Evolutionary conservation across 345 rosid genomes (phyloP), one percentile per base, ranked within the genome.

Genomic region (Camelina neglecta): DNA sequence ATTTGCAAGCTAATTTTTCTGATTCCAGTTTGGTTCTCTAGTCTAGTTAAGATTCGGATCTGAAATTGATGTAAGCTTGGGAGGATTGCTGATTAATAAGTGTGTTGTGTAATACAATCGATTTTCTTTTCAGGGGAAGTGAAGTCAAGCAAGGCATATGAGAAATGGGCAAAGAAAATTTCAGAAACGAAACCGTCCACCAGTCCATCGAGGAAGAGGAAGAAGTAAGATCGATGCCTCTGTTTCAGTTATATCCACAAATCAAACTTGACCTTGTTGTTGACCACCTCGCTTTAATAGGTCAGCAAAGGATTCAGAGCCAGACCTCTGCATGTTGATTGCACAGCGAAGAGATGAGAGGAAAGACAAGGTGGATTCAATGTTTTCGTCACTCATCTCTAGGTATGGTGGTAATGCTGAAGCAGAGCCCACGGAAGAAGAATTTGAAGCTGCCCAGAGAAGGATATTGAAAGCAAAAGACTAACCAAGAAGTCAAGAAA

Each of bases 381-480:
- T 94, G 94, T 90, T 90, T 75, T 85, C 95, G 18, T 90, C 97
- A 13, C 65, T 91, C 60, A 70, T 85, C 60, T 77, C 89, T 67
- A 94, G 81, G 54, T 93, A 90, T 60, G 96, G 96, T 16, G 93
- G 87, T 31, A 67, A 45, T 20, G 81, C 81, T 21, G 65, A 67
- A 18, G 71, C 88, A 33, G 97, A 91, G 73, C 96, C 89, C 15
- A 86, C 86, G 13, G 97, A 93, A 26, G 97, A 90, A 88, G 94
- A 93, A 77, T 91, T 93, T 65, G 88, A 91, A 86, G 96, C 97
- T 78, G 83, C 90, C 38, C 79, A 72, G 82, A 86, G 72, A 81
- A 88, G 83, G 82, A 60, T 93, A n/a, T n/a, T 8, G 90, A 85
- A 56, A 73, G 77, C 64, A 35, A 57, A 0, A 85, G 71, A 77